These are phyloP conservation scores for Podospora pseudoanserina DNA, from an alignment of 495 filamentous ascomycete species.

Conservation along the genomic window DNA sequence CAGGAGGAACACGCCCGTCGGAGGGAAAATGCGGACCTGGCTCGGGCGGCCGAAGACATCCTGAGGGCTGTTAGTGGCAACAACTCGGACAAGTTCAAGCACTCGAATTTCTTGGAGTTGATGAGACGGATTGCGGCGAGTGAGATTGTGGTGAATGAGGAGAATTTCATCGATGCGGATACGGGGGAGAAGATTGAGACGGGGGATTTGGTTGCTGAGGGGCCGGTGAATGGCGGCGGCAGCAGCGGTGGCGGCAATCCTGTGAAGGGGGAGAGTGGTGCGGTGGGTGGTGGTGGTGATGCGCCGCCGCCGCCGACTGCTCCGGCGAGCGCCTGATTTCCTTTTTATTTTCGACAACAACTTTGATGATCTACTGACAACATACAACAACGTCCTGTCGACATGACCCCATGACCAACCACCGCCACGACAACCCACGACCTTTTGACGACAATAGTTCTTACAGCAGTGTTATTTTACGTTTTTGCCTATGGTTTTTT, in stretches of 20 bases:
- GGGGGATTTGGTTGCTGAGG: not conserved
- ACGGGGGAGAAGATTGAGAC: conserved; percentile 26
- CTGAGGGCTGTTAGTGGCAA: conserved; percentile 38
- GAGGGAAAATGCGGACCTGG: conserved; percentile 33
- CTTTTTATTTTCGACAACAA: too few species aligned
- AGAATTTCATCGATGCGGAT: conserved; percentile 34
- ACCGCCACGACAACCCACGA: not conserved
- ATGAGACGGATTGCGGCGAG: conserved; percentile 41
- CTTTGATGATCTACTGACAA: not conserved
- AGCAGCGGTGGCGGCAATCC: too few species aligned
- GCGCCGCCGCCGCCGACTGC: not conserved
- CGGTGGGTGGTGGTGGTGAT: too few species aligned
- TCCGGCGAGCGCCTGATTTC: not conserved
- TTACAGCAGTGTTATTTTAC: not conserved
- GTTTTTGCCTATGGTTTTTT: not conserved
- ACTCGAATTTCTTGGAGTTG: conserved; percentile 41
- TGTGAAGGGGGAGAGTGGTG: not conserved
- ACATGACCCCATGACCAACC: not conserved
- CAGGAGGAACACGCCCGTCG: conserved; percentile 9
- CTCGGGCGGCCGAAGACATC: conserved; percentile 39
- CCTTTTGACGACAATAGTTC: not conserved
- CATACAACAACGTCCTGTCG: not conserved
- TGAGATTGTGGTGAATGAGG: conserved; percentile 40
- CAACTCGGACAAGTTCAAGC: conserved; percentile 41
- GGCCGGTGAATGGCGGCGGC: too few species aligned